phyloP scores from a whole-genome alignment of 2,329 filamentous ascomycete species.

The Arthrocladium fulminans region DNA sequence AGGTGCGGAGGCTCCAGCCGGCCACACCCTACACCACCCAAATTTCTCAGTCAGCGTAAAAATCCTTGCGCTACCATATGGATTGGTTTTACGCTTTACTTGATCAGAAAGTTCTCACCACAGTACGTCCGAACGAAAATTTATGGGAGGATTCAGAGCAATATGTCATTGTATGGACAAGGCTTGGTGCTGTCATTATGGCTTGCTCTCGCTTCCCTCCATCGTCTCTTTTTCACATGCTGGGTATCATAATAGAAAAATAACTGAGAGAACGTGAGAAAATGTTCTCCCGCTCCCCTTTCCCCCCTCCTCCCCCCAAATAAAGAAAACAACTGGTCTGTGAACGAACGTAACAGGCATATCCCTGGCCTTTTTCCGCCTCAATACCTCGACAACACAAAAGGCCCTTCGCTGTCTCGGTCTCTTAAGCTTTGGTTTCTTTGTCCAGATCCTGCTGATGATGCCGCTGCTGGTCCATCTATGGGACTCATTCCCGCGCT shows the following conservation, averaged over 20 bases:
- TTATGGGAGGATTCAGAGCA: not conserved
- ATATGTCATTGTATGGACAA: not conserved
- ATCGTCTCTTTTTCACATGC: not conserved
- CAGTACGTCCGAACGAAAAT: no score
- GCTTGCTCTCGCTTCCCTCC: not conserved
- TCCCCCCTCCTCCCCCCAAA: not conserved
- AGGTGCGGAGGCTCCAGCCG: constrained; percentile 2
- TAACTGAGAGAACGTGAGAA: not conserved
- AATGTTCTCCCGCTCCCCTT: not conserved
- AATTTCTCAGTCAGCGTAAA: no score
- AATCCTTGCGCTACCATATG: no score
- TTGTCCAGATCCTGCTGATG: not conserved
- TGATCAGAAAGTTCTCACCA: no score
- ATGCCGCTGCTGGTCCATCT: not conserved
- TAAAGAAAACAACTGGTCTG: not conserved
- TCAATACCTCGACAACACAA: constrained; percentile 8
- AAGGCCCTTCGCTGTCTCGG: constrained; percentile 7
- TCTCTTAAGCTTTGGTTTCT: constrained; percentile 3
- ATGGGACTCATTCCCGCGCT: constrained; percentile 10
- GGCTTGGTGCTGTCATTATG: not conserved
- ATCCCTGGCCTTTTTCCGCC: not conserved
- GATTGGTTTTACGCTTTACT: no score
- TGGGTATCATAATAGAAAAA: constrained; percentile 8
- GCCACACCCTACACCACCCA: not conserved
- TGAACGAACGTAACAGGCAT: constrained; percentile 1